A percentile compares a stretch with the other conserved stretches of the same genome.
These are phyloP conservation scores for Yamadazyma oceani DNA, from an alignment of 1,139 yeast species.

Conservation along the genomic window DNA sequence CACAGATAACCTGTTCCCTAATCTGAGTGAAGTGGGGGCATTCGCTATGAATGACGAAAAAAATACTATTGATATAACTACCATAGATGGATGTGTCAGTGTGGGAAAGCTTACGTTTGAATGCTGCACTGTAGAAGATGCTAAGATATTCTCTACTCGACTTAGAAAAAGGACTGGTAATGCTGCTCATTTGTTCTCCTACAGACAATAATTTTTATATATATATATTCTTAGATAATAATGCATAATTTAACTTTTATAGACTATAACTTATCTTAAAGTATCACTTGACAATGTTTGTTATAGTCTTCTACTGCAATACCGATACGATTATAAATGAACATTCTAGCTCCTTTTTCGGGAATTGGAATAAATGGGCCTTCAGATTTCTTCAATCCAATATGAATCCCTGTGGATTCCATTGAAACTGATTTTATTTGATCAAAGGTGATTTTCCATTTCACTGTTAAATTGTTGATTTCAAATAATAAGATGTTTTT, in stretches of 20 bases:
- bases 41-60: conserved; percentile 30
- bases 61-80: conserved; percentile 35
- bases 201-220: neutral
- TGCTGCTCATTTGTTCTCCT: conserved; percentile 8
- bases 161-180: conserved; percentile 48
- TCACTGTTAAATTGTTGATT: conserved; percentile 56
- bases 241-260: no score
- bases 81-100: conserved; percentile 42
- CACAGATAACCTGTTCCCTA: conserved; percentile 3
- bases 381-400: conserved; percentile 58
- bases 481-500: conserved; percentile 68
- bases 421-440: conserved; percentile 67
- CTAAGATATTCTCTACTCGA: conserved; percentile 39
- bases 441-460: conserved; percentile 67
- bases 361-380: conserved; percentile 82
- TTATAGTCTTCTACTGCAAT: conserved; percentile 82
- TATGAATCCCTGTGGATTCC: conserved; percentile 76
- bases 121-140: conserved; percentile 48
- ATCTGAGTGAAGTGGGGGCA: conserved; percentile 35
- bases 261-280: conserved; percentile 23
- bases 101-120: conserved; percentile 50
- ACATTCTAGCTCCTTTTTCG: conserved; percentile 61
- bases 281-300: conserved; percentile 50
- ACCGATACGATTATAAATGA: conserved; percentile 71
- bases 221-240: neutral